phyloP scores from a whole-genome alignment of 768 basidiomycete genomes.

The Boletus rufocinnamomeus region DNA sequence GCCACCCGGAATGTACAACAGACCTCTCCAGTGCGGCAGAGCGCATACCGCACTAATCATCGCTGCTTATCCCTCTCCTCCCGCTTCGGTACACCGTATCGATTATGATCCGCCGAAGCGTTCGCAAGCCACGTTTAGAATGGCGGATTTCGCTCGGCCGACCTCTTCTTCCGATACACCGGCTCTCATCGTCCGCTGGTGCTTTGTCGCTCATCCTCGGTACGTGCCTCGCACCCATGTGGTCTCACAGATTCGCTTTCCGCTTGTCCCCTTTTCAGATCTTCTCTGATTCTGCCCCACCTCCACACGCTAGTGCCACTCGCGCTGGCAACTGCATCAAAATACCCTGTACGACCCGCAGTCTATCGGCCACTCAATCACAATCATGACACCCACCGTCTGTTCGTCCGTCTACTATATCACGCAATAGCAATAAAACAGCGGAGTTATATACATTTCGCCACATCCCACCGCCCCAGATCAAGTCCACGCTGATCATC shows the following conservation, averaged over 20 bases:
- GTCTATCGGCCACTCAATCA: slow-evolving; percentile 10
- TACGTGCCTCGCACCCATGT: slow-evolving; percentile 30
- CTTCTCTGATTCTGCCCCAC: slow-evolving; percentile 28
- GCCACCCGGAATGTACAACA: slow-evolving; percentile 9
- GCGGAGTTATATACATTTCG: slow-evolving; percentile 20
- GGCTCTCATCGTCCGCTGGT: slow-evolving; percentile 10
- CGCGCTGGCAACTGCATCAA: slow-evolving; percentile 3
- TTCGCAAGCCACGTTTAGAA: slow-evolving; percentile 19
- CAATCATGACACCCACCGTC: not conserved
- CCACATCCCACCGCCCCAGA: slow-evolving; percentile 27
- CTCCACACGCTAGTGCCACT: slow-evolving; percentile 18
- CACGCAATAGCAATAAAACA: slow-evolving; percentile 18
- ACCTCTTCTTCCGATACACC: slow-evolving; percentile 14
- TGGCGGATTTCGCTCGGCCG: slow-evolving; percentile 19
- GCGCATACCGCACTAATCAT: slow-evolving; percentile 18
- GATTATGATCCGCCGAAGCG: slow-evolving; percentile 26
- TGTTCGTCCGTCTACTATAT: slow-evolving; percentile 6
- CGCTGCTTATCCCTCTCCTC: slow-evolving; percentile 1
- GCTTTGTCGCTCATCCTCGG: slow-evolving; percentile 17
- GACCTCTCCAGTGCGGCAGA: slow-evolving; percentile 22
- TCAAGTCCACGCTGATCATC: slow-evolving; percentile 27
- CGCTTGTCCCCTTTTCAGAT: slow-evolving; percentile 19
- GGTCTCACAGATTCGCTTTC: slow-evolving; percentile 32
- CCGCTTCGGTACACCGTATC: slow-evolving; percentile 10
- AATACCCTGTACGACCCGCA: not conserved